Percentiles rank a stretch among this genome's conserved stretches.
Conservation (phyloP, 140 eudicot genomes). For the Ambrosia hybrid region DNA sequence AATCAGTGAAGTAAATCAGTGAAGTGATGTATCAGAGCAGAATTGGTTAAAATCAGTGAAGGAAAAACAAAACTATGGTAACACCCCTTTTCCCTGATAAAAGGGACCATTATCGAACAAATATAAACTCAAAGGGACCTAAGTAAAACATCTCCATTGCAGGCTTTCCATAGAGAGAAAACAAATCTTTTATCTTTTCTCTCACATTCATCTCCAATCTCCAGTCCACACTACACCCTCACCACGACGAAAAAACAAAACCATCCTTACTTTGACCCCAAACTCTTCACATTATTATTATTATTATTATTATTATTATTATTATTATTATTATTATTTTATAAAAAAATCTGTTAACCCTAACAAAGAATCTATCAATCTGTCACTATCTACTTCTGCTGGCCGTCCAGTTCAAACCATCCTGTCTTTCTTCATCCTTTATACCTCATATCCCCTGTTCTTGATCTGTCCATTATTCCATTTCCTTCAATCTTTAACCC, state of each 20-base stretch:
- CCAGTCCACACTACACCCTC: no score
- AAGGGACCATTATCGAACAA: neutral
- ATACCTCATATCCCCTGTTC: slow-evolving; percentile 8
- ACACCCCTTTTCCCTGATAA: no score
- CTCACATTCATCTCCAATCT: slow-evolving; percentile 14
- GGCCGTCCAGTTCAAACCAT: slow-evolving; percentile 39
- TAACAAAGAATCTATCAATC: slow-evolving; percentile 42
- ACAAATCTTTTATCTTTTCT: neutral
- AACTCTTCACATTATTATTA: neutral
- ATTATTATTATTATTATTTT: neutral
- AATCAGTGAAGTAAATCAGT: no score
- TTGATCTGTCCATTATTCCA: slow-evolving; percentile 36
- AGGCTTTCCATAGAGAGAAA: slow-evolving; percentile 12
- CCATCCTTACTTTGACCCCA: slow-evolving; percentile 11
- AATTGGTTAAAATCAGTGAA: no score
- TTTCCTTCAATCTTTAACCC: neutral
- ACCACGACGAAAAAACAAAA: slow-evolving; percentile 9
- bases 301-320: neutral
- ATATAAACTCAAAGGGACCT: neutral
- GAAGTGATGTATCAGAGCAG: no score
- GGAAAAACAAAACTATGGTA: no score
- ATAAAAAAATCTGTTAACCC: slow-evolving; percentile 13
- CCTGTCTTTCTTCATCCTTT: slow-evolving; percentile 33
- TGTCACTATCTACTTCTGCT: slow-evolving; percentile 40
- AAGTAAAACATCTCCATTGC: slow-evolving; percentile 15